Conservation (phyloP, 257 asterid genomes). For the Fraxinus pennsylvanica region DNA sequence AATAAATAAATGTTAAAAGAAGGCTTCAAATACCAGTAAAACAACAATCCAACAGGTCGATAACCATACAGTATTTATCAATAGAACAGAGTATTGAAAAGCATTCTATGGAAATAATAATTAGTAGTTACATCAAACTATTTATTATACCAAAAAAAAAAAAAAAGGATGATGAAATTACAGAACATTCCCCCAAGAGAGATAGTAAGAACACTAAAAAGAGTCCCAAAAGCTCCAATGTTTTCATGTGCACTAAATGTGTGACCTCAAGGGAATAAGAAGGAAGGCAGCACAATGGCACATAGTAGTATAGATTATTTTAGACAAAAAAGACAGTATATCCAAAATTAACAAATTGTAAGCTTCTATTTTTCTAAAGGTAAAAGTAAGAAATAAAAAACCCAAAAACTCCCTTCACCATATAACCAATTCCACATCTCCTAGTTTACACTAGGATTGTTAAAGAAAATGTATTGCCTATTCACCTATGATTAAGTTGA, state of each 20-base stretch:
- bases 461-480: neutral
- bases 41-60: neutral
- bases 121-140: neutral
- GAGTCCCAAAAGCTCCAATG: neutral
- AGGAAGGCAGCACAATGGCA: neutral
- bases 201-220: neutral
- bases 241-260: no score
- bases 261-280: neutral
- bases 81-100: neutral
- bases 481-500: neutral
- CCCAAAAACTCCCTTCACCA: neutral
- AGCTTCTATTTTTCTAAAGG: neutral
- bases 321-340: neutral
- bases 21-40: neutral
- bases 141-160: neutral
- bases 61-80: neutral
- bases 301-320: neutral
- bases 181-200: neutral
- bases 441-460: neutral
- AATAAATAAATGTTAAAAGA: neutral
- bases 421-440: neutral
- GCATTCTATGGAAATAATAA: neutral
- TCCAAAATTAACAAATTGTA: neutral
- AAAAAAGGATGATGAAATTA: neutral
- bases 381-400: neutral